These are phyloP conservation scores for Cryptosporidium felis DNA, from an alignment of 169 alveolate genomes.

Conservation along the genomic window DNA sequence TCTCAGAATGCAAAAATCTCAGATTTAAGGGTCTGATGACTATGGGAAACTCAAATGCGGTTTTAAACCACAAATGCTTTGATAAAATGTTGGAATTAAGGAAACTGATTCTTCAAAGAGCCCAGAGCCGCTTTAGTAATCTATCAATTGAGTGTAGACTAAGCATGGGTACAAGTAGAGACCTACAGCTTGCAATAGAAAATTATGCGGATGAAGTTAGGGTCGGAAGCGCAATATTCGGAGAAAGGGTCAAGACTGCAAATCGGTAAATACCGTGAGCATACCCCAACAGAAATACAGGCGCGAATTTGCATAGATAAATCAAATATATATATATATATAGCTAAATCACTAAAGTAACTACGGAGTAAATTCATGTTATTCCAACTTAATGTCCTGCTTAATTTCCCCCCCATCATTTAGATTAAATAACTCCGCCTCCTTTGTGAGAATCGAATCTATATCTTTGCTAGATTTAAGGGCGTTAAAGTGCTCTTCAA, in stretches of 20 bases:
- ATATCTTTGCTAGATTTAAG: constrained; percentile 64
- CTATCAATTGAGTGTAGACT: constrained; percentile 51
- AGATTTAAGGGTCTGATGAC: constrained; percentile 93
- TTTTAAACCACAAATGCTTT: constrained; percentile 78
- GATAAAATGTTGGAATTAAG: constrained; percentile 76
- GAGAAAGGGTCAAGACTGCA: constrained; percentile 67
- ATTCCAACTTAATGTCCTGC: neutral
- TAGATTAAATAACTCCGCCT: constrained; percentile 23
- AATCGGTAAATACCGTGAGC: neutral
- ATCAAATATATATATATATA: neutral
- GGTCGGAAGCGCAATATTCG: constrained; percentile 91
- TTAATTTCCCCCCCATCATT: neutral
- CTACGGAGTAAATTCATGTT: too few relatives aligned
- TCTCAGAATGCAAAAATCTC: constrained; percentile 79
- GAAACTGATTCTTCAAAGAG: constrained; percentile 75
- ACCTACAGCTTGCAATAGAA: constrained; percentile 88
- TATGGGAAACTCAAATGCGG: constrained; percentile 70
- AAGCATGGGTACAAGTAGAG: constrained; percentile 94
- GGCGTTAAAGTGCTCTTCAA: constrained; percentile 81
- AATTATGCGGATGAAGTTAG: constrained; percentile 90
- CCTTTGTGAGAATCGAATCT: constrained; percentile 27
- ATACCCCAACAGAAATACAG: neutral
- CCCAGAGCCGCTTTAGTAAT: constrained; percentile 74
- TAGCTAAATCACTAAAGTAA: neutral
- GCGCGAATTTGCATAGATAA: neutral